Evolutionary conservation across 176 grass and related monocot species (phyloP).

Genomic region (Saccharum officinarum): DNA sequence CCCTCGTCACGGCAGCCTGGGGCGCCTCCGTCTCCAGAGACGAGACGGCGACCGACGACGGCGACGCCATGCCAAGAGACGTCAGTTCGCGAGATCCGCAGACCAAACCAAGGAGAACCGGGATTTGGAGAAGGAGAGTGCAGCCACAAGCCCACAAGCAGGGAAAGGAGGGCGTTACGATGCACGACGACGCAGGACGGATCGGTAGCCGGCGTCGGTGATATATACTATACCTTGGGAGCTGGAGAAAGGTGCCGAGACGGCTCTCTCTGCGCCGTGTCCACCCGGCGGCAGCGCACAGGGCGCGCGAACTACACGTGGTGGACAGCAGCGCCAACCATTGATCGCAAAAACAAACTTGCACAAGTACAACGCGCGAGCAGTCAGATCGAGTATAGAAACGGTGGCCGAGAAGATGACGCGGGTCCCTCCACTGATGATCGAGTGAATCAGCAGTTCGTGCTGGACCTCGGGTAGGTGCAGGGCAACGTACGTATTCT

Average conservation of each 20-base stretch:
- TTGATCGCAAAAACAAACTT: not conserved
- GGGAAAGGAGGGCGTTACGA: too few relatives aligned
- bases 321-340: not conserved
- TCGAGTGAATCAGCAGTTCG: not conserved
- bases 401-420: not conserved
- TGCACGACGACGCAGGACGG: too few relatives aligned
- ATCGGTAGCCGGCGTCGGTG: too few relatives aligned
- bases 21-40: slow-evolving; percentile 52
- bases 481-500: not conserved
- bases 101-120: not conserved
- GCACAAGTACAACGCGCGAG: not conserved
- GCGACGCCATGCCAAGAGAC: not conserved
- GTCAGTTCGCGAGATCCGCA: slow-evolving; percentile 14
- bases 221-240: not conserved
- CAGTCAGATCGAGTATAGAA: not conserved
- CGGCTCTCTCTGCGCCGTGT: not conserved
- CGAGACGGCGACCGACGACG: not conserved
- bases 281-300: not conserved
- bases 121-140: not conserved
- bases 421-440: not conserved
- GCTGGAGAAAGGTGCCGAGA: not conserved
- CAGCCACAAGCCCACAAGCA: too few relatives aligned
- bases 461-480: not conserved
- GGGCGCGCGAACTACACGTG: not conserved
- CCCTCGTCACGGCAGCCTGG: slow-evolving; percentile 40